Conservation (phyloP, 805 yeast species). For the Kodamaea leandrae region DNA sequence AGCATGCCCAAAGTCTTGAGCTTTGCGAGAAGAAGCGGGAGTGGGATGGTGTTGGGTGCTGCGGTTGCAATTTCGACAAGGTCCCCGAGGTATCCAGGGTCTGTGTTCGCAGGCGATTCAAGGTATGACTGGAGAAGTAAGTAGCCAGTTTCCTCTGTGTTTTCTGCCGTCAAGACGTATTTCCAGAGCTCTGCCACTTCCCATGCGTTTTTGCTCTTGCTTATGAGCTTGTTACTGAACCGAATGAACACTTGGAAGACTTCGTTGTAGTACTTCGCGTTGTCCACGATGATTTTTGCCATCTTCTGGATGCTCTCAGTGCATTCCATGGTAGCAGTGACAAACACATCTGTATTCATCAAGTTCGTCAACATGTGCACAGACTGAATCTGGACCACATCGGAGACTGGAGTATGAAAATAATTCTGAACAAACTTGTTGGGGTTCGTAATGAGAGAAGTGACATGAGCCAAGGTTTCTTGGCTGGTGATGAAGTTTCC, state of each 20-base stretch:
- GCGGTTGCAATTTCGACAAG: slow-evolving; percentile 1
- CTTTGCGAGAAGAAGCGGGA: slow-evolving; percentile 14
- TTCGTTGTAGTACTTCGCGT: slow-evolving; percentile 34
- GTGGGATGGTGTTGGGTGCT: slow-evolving; percentile 4
- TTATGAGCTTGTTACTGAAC: slow-evolving; percentile 26
- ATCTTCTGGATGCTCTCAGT: slow-evolving; percentile 9
- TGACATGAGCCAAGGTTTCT: slow-evolving; percentile 16
- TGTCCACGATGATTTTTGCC: slow-evolving; percentile 32
- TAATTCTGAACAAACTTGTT: slow-evolving; percentile 19
- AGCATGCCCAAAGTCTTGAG: slow-evolving; percentile 23
- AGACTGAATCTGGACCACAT: slow-evolving; percentile 37
- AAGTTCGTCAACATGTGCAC: slow-evolving; percentile 35
- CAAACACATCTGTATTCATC: slow-evolving; percentile 15
- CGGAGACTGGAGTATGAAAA: slow-evolving; percentile 23
- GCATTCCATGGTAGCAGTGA: slow-evolving; percentile 14
- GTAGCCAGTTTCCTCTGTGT: slow-evolving; percentile 15
- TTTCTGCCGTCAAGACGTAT: not conserved
- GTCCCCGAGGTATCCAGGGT: not conserved
- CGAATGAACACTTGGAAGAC: slow-evolving; percentile 25
- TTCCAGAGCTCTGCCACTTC: slow-evolving; percentile 15
- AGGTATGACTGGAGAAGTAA: slow-evolving; percentile 22
- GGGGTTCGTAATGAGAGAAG: slow-evolving; percentile 9
- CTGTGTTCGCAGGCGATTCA: not conserved
- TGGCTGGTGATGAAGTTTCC: slow-evolving; percentile 34
- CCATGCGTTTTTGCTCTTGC: slow-evolving; percentile 4